Percentiles rank a stretch among this genome's conserved stretches.
Evolutionary conservation across 1,139 yeast species (phyloP).

Genomic region (Lodderomyces metapsilosis): DNA sequence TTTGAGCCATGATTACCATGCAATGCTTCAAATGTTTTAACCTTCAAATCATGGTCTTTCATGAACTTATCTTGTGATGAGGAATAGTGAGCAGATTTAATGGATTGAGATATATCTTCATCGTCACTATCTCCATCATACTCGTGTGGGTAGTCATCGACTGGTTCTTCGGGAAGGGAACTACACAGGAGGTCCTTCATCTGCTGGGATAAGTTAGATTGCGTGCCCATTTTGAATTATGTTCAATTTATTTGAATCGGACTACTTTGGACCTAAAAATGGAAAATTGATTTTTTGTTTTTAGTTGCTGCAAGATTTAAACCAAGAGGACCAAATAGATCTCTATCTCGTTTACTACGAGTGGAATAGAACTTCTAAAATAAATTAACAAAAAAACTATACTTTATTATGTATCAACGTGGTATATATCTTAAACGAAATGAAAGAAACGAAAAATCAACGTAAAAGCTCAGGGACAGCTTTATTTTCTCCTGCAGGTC

Average conservation of each 20-base stretch:
- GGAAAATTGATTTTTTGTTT: background rate
- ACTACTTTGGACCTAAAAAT: background rate
- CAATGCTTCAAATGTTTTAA: slow-evolving; percentile 60
- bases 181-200: slow-evolving; percentile 8
- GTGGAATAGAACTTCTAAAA: background rate
- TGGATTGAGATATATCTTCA: slow-evolving; percentile 28
- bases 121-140: slow-evolving; percentile 29
- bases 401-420: too few species aligned
- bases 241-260: background rate
- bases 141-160: slow-evolving; percentile 17
- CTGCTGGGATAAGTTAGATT: slow-evolving; percentile 12
- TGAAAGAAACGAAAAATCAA: slow-evolving; percentile 1
- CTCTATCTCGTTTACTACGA: too few species aligned
- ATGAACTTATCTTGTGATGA: slow-evolving; percentile 66
- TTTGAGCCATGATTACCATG: slow-evolving; percentile 18
- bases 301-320: background rate
- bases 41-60: slow-evolving; percentile 69
- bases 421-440: background rate
- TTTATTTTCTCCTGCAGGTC: too few species aligned
- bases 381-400: background rate
- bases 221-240: slow-evolving; percentile 5
- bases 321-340: too few species aligned
- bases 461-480: too few species aligned
- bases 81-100: slow-evolving; percentile 56
- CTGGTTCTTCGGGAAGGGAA: slow-evolving; percentile 13